Conservation (phyloP, 352 stramenopile genomes). For the Globisporangium megalacanthum region DNA sequence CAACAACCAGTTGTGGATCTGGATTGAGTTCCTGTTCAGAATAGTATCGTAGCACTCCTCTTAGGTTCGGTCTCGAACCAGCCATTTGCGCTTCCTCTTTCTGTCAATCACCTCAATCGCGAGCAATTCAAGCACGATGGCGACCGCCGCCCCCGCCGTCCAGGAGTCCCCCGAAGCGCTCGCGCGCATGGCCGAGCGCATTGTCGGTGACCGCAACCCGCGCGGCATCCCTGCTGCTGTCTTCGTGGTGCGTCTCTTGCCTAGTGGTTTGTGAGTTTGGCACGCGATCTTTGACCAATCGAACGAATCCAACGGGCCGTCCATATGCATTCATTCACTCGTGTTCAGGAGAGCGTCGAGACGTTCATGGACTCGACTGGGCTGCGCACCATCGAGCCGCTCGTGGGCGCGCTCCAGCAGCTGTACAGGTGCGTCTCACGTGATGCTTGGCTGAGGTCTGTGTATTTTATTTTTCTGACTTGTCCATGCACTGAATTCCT, state of each 20-base stretch:
- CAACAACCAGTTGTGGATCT: too few species aligned
- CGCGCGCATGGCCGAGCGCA: conserved; percentile 56
- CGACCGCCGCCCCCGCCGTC: conserved; percentile 25
- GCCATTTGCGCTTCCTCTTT: too few species aligned
- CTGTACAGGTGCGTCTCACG: conserved; percentile 48
- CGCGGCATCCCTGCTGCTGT: conserved; percentile 73
- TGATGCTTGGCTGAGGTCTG: too few species aligned
- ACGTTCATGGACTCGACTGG: conserved; percentile 56
- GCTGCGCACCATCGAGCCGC: conserved; percentile 58
- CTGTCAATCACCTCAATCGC: not conserved
- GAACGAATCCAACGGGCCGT: not conserved
- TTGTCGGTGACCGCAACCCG: conserved; percentile 76
- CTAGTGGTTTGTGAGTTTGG: not conserved
- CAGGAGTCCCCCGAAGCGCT: conserved; percentile 70
- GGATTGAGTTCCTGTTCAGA: too few species aligned
- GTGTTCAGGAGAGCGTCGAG: conserved; percentile 56
- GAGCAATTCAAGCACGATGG: conserved; percentile 26
- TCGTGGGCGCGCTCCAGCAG: conserved; percentile 77
- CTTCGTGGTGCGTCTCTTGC: conserved; percentile 50
- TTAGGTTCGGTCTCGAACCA: too few species aligned
- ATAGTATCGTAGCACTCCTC: too few species aligned
- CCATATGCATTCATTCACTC: not conserved
- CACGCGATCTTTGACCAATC: not conserved
- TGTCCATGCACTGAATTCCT: not conserved
- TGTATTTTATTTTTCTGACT: not conserved